Percentiles rank a stretch among this genome's conserved stretches.
phyloP scores from a whole-genome alignment of 768 basidiomycete genomes.

The Mycena filopes region DNA sequence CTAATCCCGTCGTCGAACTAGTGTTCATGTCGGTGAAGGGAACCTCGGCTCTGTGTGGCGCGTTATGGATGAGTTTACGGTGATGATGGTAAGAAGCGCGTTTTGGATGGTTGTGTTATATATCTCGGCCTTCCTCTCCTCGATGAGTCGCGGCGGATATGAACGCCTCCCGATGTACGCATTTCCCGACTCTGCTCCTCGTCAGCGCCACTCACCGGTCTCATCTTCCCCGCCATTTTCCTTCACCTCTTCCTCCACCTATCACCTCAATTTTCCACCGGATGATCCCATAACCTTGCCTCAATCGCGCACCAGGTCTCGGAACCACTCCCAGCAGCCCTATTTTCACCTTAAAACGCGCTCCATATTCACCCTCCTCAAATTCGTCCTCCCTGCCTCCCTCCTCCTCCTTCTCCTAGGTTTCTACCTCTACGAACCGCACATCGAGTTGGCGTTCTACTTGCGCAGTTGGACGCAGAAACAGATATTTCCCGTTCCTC shows the following conservation, averaged over 20 bases:
- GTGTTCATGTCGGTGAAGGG: too few relatives aligned
- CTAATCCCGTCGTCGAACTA: too few relatives aligned
- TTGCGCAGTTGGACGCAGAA: constrained; percentile 76
- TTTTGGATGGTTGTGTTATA: too few relatives aligned
- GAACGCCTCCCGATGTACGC: constrained; percentile 64
- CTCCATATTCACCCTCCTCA: constrained; percentile 51
- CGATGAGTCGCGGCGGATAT: constrained; percentile 47
- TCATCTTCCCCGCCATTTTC: constrained; percentile 13
- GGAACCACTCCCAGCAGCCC: constrained; percentile 35
- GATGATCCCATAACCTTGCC: constrained; percentile 28
- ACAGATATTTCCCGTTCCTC: constrained; percentile 74
- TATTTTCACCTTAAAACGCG: constrained; percentile 46
- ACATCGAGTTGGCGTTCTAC: constrained; percentile 88
- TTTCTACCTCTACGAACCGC: constrained; percentile 78
- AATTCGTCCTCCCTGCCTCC: constrained; percentile 52
- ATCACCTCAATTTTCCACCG: constrained; percentile 38
- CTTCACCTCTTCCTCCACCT: constrained; percentile 27
- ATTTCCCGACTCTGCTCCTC: constrained; percentile 44
- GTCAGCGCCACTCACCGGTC: constrained; percentile 37
- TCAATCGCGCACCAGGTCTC: constrained; percentile 41
- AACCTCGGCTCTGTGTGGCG: too few relatives aligned
- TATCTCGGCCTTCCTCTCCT: neutral
- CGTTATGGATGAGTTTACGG: too few relatives aligned
- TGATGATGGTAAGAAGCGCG: too few relatives aligned
- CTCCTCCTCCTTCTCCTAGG: constrained; percentile 56